Conservation (phyloP, 2,329 filamentous ascomycete genomes). For the Colletotrichum tabaci region DNA sequence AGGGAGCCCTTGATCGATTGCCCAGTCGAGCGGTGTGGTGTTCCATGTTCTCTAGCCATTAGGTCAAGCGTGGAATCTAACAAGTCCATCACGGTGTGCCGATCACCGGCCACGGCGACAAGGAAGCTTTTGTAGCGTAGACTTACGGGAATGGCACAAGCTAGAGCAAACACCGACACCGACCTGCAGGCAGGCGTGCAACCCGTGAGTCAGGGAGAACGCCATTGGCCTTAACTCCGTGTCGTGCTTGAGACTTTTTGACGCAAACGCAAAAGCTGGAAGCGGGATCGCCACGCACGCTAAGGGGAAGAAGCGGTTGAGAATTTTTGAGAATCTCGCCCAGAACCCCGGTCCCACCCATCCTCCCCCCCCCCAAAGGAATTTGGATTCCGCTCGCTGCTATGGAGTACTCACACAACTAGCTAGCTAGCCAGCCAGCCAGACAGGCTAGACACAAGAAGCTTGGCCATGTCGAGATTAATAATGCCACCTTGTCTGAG, state of each 20-base stretch:
- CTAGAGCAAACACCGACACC: neutral
- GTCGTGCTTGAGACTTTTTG: conserved; percentile 25
- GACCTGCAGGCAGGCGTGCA: too few species aligned
- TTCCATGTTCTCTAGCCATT: neutral
- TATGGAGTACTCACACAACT: neutral
- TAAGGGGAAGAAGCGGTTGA: conserved; percentile 12
- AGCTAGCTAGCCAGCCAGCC: too few species aligned
- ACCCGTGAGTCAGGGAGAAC: conserved; percentile 28
- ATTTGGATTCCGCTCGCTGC: conserved; percentile 32
- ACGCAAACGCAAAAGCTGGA: neutral
- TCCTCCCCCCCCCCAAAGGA: conserved; percentile 2
- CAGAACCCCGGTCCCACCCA: neutral
- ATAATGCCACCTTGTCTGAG: conserved; percentile 23
- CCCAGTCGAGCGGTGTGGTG: neutral
- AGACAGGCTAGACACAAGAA: neutral
- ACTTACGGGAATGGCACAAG: neutral
- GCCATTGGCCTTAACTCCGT: conserved; percentile 9
- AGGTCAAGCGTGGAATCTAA: too few species aligned
- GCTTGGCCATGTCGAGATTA: conserved; percentile 25
- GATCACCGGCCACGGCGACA: too few species aligned
- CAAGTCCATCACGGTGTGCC: too few species aligned
- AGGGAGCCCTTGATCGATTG: neutral
- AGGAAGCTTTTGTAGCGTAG: neutral
- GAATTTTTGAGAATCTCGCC: conserved; percentile 18
- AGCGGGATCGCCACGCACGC: conserved; percentile 29